Evolutionary conservation across 805 yeast genomes (phyloP).

Genomic region (Candida khao-thaluensis): DNA sequence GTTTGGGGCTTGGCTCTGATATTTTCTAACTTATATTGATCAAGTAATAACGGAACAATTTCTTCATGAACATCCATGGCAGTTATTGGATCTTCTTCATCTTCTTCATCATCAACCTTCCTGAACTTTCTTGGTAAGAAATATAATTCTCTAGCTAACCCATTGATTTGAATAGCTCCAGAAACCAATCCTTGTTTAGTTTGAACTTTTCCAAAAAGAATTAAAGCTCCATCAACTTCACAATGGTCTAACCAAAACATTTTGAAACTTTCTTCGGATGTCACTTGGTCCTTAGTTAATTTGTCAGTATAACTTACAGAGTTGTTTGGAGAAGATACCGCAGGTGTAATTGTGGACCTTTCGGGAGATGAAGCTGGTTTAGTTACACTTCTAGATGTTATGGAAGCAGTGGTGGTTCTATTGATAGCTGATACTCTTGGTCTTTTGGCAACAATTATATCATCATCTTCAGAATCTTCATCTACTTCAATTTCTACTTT

Average conservation of each 20-base stretch:
- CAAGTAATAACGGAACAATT: constrained; percentile 62
- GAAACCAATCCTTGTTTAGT: constrained; percentile 65
- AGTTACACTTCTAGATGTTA: constrained; percentile 16
- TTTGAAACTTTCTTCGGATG: constrained; percentile 50
- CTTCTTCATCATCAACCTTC: constrained; percentile 41
- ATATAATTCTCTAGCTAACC: constrained; percentile 67
- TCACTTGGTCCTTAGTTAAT: constrained; percentile 25
- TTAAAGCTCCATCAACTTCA: constrained; percentile 66
- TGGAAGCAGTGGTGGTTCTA: constrained; percentile 28
- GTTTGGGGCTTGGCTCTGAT: constrained; percentile 69
- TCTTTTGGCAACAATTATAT: constrained; percentile 52
- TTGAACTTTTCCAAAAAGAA: constrained; percentile 78
- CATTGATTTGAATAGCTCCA: constrained; percentile 72
- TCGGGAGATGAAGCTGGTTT: constrained; percentile 23
- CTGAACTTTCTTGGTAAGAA: constrained; percentile 66
- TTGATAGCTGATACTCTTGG: constrained; percentile 47
- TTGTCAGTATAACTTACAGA: constrained; percentile 31
- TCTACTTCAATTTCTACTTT: constrained; percentile 5
- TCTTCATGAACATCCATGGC: constrained; percentile 77
- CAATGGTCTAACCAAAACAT: constrained; percentile 91
- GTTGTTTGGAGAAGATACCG: constrained; percentile 8
- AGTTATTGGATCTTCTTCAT: constrained; percentile 35
- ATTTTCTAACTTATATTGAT: constrained; percentile 57
- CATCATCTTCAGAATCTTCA: constrained; percentile 54
- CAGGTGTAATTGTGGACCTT: constrained; percentile 16